Evolutionary conservation across 805 yeast genomes (phyloP), one percentile per base, ranked within the genome.

Genomic region (Starmerella davenportii): DNA sequence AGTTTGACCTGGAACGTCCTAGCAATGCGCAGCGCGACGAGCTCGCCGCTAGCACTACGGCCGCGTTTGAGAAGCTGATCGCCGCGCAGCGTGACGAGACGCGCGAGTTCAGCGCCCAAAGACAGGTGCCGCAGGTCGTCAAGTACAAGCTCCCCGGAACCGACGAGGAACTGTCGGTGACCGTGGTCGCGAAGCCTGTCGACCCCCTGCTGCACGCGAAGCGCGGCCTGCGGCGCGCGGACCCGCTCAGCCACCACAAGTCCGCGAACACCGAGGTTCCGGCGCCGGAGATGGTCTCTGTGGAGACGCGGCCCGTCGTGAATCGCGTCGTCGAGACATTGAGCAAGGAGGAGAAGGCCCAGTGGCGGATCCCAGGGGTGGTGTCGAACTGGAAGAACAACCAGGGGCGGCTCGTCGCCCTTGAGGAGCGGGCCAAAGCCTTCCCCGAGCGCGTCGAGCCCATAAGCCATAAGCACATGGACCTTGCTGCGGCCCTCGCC

Each of bases 381-480:
- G 70, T 87, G 0, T 87, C 96, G 1, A 82, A 81, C 55, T 90
- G 96, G 95, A 85, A 84, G 56, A 90, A 90, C 56, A 80, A 85
- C 15, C 78, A 79, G 48, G 95, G 96, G 1, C 81, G 74, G 53
- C 74, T 93, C 1, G 75, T 85, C 34, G 73, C 78, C 1, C 57
- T 85, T 30, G 93, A 84, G 39, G 79, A 78, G 51, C 63, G 95
- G 42, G 62, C 80, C 18, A 32, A 32, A 21, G 25, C 35, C 8
- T 8, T 7, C 13, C 32, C 32, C 19, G 9, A 29, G 19, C 19
- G 16, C 16, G 15, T 7, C 5, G 32, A 7, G 8, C 5, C 8
- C 15, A 11, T 21, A 21, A 9, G 13, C 13, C 70, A 71, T 39
- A 72, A 72, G 34, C 75, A 77, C 52, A 65, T 70, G 2, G 62